A percentile compares a stretch with the other conserved stretches of the same genome.
Evolutionary conservation across 768 basidiomycete species (phyloP).

Genomic region (Trametes gibbosa): DNA sequence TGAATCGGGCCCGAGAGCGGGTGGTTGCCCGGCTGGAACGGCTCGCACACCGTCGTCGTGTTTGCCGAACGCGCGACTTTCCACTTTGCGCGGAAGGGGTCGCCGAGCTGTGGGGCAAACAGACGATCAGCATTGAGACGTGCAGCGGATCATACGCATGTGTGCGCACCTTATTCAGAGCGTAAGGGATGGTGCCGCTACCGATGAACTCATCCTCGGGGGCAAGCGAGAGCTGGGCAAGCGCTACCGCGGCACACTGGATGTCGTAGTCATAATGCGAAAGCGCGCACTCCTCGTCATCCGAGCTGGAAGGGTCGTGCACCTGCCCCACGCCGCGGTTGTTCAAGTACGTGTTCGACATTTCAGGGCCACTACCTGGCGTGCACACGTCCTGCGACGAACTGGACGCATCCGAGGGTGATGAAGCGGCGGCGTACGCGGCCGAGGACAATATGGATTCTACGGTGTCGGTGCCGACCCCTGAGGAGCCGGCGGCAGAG

Average conservation of each 20-base stretch:
- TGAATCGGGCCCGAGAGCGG: conserved; percentile 33
- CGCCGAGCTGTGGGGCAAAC: conserved; percentile 28
- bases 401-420: background rate
- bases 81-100: conserved; percentile 34
- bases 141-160: too few relatives aligned
- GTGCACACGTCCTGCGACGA: background rate
- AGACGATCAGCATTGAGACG: too few relatives aligned
- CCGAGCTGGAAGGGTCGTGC: background rate
- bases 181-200: conserved; percentile 44
- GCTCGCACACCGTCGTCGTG: conserved; percentile 1
- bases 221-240: conserved; percentile 44
- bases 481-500: conserved; percentile 23
- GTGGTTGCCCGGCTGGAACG: conserved; percentile 27
- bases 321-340: conserved; percentile 34
- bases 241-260: conserved; percentile 39
- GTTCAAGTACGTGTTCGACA: conserved; percentile 8
- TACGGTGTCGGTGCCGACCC: background rate
- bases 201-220: conserved; percentile 48
- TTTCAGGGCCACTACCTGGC: background rate
- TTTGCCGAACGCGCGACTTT: conserved; percentile 41
- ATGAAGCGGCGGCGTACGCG: background rate
- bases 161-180: conserved; percentile 42
- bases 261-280: conserved; percentile 31
- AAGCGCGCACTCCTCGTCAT: conserved; percentile 16
- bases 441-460: background rate